A percentile compares a stretch with the other conserved stretches of the same genome.
These are phyloP conservation scores for Tuber umbilicatum DNA, from an alignment of 495 filamentous ascomycete genomes.

Conservation along the genomic window DNA sequence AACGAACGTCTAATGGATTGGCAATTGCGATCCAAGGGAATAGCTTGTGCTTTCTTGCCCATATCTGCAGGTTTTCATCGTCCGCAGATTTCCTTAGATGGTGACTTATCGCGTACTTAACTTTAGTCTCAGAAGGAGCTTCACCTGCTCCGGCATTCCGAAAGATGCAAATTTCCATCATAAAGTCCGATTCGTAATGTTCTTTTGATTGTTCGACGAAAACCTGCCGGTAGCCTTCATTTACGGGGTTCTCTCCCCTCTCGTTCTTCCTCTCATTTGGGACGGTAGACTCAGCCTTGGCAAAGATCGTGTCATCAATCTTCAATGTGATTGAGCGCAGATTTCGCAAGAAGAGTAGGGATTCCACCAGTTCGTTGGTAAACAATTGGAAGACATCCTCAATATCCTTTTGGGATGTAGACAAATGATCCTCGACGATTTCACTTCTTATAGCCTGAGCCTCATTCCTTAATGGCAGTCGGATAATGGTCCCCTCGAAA, in stretches of 20 bases:
- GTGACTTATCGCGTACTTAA: constrained; percentile 28
- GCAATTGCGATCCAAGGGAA: constrained; percentile 47
- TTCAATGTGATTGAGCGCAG: constrained; percentile 40
- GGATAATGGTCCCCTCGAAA: constrained; percentile 45
- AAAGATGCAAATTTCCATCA: constrained; percentile 20
- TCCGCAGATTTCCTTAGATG: constrained; percentile 15
- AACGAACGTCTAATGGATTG: constrained; percentile 40
- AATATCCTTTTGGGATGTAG: constrained; percentile 39
- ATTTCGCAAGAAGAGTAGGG: constrained; percentile 45
- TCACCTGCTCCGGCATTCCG: neutral
- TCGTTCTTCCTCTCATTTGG: constrained; percentile 4
- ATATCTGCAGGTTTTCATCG: constrained; percentile 34
- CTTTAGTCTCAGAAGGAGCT: constrained; percentile 4
- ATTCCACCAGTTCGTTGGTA: constrained; percentile 41
- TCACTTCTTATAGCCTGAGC: constrained; percentile 34
- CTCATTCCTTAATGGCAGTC: constrained; percentile 45
- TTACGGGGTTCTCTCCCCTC: constrained; percentile 12
- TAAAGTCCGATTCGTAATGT: constrained; percentile 22
- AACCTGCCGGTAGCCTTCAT: constrained; percentile 25
- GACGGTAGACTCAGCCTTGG: constrained; percentile 31
- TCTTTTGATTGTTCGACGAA: constrained; percentile 24
- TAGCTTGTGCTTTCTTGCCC: constrained; percentile 43
- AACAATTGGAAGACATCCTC: constrained; percentile 42
- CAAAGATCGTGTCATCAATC: constrained; percentile 31
- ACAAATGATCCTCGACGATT: constrained; percentile 41